These are phyloP conservation scores for Kwoniella mangroviensis DNA, from an alignment of 768 basidiomycete species.

Conservation along the genomic window DNA sequence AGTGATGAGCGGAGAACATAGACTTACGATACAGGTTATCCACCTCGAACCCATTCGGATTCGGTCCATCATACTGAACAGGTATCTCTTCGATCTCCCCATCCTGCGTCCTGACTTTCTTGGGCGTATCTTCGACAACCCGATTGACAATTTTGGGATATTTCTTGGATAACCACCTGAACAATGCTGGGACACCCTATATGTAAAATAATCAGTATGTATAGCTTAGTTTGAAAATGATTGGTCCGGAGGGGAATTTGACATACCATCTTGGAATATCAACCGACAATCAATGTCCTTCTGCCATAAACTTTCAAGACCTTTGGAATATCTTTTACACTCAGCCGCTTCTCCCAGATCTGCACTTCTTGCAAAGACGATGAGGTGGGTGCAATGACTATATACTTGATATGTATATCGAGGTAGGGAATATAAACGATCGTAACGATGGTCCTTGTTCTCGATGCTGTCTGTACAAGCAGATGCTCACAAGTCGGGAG, in stretches of 20 bases:
- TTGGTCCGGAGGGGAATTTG: too few relatives aligned
- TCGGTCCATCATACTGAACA: conserved; percentile 69
- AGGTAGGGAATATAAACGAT: not conserved
- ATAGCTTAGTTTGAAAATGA: too few relatives aligned
- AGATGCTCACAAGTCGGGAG: not conserved
- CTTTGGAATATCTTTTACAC: too few relatives aligned
- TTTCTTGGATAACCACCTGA: conserved; percentile 98
- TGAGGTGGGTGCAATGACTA: too few relatives aligned
- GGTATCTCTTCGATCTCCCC: conserved; percentile 72
- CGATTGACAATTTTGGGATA: conserved; percentile 83
- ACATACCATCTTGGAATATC: conserved; percentile 9
- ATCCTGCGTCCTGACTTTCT: conserved; percentile 66
- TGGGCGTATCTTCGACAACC: conserved; percentile 83
- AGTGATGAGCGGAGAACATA: not conserved
- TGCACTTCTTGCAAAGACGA: too few relatives aligned
- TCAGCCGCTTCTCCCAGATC: not conserved
- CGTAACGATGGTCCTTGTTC: not conserved
- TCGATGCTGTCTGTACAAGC: not conserved
- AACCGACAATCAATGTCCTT: not conserved
- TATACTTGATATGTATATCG: not conserved
- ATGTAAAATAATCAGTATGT: too few relatives aligned
- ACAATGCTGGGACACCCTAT: conserved; percentile 97
- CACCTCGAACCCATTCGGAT: conserved; percentile 95
- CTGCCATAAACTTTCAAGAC: not conserved
- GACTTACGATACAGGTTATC: conserved; percentile 79